Evolutionary conservation across 2,329 filamentous ascomycete genomes (phyloP).

Genomic region (Paecilomyces variotii): DNA sequence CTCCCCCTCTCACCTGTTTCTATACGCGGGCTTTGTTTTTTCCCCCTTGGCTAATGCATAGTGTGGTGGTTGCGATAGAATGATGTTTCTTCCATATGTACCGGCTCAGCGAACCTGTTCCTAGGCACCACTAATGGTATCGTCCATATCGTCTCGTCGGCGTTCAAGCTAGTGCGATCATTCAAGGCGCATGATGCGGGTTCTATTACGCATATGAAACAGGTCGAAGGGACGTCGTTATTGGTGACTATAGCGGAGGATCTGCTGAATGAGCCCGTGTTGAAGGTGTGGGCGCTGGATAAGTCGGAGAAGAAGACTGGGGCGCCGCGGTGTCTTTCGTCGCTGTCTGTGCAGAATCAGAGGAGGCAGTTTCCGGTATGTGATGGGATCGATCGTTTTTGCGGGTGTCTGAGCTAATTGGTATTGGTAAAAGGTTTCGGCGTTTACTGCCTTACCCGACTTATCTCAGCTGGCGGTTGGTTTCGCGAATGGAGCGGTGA

Average conservation of each 20-base stretch:
- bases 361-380: slow-evolving; percentile 83
- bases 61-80: slow-evolving; percentile 27
- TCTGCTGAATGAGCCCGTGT: slow-evolving; percentile 71
- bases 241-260: slow-evolving; percentile 79
- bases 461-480: slow-evolving; percentile 89
- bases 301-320: slow-evolving; percentile 92
- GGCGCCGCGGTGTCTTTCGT: slow-evolving; percentile 78
- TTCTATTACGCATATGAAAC: slow-evolving; percentile 83
- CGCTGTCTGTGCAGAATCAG: slow-evolving; percentile 77
- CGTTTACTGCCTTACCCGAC: slow-evolving; percentile 79
- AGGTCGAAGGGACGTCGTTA: slow-evolving; percentile 77
- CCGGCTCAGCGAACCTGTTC: slow-evolving; percentile 83
- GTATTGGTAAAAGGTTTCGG: slow-evolving; percentile 50
- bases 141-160: slow-evolving; percentile 78
- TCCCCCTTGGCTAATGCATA: not conserved
- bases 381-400: not conserved
- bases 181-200: slow-evolving; percentile 76
- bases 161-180: slow-evolving; percentile 76
- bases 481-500: slow-evolving; percentile 91
- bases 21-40: not conserved
- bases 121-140: slow-evolving; percentile 76
- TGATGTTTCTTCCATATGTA: slow-evolving; percentile 74
- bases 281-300: slow-evolving; percentile 98
- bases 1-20: slow-evolving; percentile 18
- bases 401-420: slow-evolving; percentile 1